Percentiles rank a stretch among this genome's conserved stretches.
Evolutionary conservation across 2,329 filamentous ascomycete genomes (phyloP).

Genomic region (Xylariomycetidae sp.): DNA sequence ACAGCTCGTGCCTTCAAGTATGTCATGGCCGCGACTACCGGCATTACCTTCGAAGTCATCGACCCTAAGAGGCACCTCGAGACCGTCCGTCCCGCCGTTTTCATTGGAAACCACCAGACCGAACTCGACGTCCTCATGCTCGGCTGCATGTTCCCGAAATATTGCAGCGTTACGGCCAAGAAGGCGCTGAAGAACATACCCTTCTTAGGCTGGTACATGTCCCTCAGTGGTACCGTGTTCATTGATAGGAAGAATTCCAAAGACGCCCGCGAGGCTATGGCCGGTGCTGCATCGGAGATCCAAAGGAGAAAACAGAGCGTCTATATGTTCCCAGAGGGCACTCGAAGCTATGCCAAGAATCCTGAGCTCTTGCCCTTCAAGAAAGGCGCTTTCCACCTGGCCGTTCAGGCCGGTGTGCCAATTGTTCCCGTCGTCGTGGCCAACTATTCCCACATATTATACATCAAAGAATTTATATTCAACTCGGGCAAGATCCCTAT

Average conservation of each 20-base stretch:
- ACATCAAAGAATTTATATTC: conserved; percentile 60
- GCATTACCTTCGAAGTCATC: conserved; percentile 71
- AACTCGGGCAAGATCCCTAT: conserved; percentile 67
- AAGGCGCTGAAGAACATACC: conserved; percentile 73
- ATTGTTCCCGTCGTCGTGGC: conserved; percentile 81
- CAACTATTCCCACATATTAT: conserved; percentile 73
- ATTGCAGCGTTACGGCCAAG: conserved; percentile 93
- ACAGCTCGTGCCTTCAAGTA: conserved; percentile 75
- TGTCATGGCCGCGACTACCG: conserved; percentile 69
- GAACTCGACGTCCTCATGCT: conserved; percentile 94
- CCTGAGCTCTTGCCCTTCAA: conserved; percentile 91
- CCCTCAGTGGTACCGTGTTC: conserved; percentile 83
- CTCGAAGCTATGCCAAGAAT: conserved; percentile 79
- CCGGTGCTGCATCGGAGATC: conserved; percentile 78
- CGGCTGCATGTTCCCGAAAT: conserved; percentile 80
- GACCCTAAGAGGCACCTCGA: conserved; percentile 61
- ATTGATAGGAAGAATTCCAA: conserved; percentile 85
- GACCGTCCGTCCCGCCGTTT: conserved; percentile 74
- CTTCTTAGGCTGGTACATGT: conserved; percentile 92
- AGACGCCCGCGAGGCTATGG: conserved; percentile 81
- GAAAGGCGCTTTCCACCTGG: conserved; percentile 96
- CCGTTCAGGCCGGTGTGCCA: conserved; percentile 87
- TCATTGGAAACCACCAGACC: conserved; percentile 93
- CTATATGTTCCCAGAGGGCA: conserved; percentile 89
- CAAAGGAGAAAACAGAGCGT: conserved; percentile 66